These are phyloP conservation scores for Rhizopus sp. DNA, from an alignment of 371 early-diverging fungal species.

Conservation along the genomic window DNA sequence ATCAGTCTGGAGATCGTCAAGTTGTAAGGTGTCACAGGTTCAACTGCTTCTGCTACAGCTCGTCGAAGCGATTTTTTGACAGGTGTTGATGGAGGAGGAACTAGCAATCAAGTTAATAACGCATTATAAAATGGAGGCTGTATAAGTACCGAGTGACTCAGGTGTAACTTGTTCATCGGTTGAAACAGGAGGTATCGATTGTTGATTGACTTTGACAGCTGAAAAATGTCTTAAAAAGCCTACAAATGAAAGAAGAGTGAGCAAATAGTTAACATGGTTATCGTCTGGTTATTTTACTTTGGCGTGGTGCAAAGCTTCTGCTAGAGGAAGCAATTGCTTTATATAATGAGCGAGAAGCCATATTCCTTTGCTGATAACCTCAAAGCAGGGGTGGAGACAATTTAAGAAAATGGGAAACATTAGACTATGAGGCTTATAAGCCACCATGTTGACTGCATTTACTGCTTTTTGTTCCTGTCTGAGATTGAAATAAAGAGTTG, in stretches of 20 bases:
- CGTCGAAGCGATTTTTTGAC: conserved; percentile 43
- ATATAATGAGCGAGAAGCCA: conserved; percentile 23
- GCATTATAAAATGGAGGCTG: not conserved
- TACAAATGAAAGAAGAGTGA: not conserved
- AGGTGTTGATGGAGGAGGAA: conserved; percentile 20
- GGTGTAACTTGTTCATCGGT: conserved; percentile 11
- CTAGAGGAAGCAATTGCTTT: conserved; percentile 8
- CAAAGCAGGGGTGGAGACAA: not conserved
- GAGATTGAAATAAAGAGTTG: no score
- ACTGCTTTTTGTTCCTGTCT: not conserved
- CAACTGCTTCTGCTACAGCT: conserved; percentile 28
- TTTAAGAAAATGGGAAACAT: not conserved
- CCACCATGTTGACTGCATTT: not conserved
- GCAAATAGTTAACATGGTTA: not conserved
- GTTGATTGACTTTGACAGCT: conserved; percentile 16
- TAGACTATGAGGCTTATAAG: not conserved
- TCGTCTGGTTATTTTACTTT: conserved; percentile 9
- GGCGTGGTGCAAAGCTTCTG: conserved; percentile 12
- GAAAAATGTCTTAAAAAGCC: conserved; percentile 18
- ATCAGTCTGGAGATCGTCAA: conserved; percentile 74
- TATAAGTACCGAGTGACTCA: conserved; percentile 22
- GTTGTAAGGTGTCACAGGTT: conserved; percentile 46
- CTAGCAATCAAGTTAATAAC: not conserved
- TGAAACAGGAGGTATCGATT: conserved; percentile 8
- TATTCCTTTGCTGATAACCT: conserved; percentile 1